Evolutionary conservation across 2,329 filamentous ascomycete species (phyloP), one percentile per base, ranked within the genome.

Genomic region (Rachicladosporium sp.): DNA sequence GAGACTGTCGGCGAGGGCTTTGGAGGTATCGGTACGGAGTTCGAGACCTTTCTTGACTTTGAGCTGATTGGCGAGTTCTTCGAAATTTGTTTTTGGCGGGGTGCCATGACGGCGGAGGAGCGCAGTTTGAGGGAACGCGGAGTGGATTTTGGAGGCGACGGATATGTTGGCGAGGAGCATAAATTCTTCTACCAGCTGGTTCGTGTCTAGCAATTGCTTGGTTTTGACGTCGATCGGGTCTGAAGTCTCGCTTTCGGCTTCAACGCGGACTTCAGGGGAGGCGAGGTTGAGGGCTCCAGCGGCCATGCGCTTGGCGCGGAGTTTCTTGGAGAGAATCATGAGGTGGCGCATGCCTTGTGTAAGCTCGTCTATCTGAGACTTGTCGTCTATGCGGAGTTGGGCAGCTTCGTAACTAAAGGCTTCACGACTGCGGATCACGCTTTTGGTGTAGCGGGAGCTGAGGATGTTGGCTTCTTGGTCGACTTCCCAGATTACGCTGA

Each of bases 361-460:
- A 29, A 98, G 71, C 10, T 93, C 85, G 53, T 96, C 91, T 52
- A 85, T 78, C 55, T 93, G 84, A 2, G 83, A 83, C 31, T 69
- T 65, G 58, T 98, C 89, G 57, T 98, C 89, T 50, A 98, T 94
- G 43, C 89, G 77, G 37, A 93, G 69, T 61, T 98, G 91, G 31
- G 91, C 93, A 58, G 91, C 80, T 64, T 98, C 89, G 66, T 98
- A 98, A 67, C 85, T 93, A 65, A 98, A 98, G 3, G 89, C 91
- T 63, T 96, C 89, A 46, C 87, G 79, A 19, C 89, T 96, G 55
- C 87, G 82, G 61, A 98, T 98, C 44, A 98, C 91, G 2, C 91
- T 96, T 64, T 98, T 98, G 29, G 88, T 94, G 65, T 95, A 98
- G n/a, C n/a, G n/a, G n/a, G n/a, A n/a, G n/a, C n/a, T n/a, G n/a